phyloP scores from a whole-genome alignment of 225 moss, liverwort and hornwort species.

The Pseudoscleropodium purum region DNA sequence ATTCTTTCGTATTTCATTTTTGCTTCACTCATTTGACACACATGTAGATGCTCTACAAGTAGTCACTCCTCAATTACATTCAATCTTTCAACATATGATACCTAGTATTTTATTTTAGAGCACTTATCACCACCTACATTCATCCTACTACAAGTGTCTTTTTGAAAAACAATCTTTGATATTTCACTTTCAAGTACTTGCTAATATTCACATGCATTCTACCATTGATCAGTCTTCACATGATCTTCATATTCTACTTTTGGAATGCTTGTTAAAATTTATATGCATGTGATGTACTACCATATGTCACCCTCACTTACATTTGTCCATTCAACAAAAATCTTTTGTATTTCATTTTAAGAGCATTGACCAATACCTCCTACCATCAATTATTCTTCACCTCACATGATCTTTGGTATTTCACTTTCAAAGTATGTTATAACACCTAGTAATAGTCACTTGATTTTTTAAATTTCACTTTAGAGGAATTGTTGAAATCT shows the following conservation, averaged over 20 bases:
- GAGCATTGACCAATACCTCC: too few relatives aligned
- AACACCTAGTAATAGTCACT: too few relatives aligned
- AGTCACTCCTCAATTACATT: neutral
- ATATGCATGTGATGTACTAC: neutral
- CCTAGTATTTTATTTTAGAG: neutral
- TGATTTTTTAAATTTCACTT: too few relatives aligned
- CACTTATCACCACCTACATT: neutral
- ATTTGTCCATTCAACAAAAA: neutral
- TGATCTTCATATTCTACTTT: neutral
- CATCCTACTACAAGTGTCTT: neutral
- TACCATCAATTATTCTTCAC: too few relatives aligned
- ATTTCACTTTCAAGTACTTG: neutral
- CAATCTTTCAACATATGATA: neutral
- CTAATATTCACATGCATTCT: rapidly evolving
- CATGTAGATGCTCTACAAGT: too few relatives aligned
- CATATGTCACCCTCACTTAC: neutral
- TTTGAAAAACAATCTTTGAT: neutral
- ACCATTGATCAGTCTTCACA: neutral
- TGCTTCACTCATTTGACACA: neutral
- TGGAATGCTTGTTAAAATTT: neutral
- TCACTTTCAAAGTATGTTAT: too few relatives aligned
- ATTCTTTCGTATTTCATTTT: neutral
- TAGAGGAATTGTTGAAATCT: too few relatives aligned
- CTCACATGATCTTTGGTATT: too few relatives aligned
- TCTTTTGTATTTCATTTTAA: too few relatives aligned